Percentiles rank a stretch among this genome's conserved stretches.
These are phyloP conservation scores for Vigna reflexopilosa DNA, from an alignment of 306 rosid species.

Conservation along the genomic window DNA sequence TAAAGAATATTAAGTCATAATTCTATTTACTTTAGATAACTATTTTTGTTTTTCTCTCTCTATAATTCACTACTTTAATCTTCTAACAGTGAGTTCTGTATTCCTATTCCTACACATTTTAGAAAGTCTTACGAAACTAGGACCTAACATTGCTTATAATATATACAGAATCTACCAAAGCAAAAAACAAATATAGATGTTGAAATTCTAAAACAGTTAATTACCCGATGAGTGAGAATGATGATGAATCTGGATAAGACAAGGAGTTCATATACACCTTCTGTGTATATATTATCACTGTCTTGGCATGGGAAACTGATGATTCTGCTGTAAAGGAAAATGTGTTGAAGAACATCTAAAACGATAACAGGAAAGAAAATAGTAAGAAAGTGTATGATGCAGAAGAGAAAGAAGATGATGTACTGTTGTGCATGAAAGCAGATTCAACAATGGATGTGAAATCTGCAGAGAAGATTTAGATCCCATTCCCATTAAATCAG, in stretches of 20 bases:
- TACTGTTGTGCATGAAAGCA: neutral
- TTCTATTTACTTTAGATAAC: no score
- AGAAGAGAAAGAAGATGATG: constrained; percentile 1
- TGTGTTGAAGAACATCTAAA: neutral
- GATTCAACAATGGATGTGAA: neutral
- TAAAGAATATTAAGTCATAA: no score
- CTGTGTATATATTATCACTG: neutral
- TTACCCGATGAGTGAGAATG: constrained; percentile 20
- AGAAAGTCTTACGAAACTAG: no score
- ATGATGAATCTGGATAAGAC: neutral
- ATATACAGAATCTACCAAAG: no score
- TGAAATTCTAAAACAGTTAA: neutral
- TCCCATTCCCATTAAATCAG: neutral
- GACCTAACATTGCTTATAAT: no score
- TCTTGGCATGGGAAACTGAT: neutral
- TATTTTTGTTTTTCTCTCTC: no score
- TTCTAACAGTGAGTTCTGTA: no score
- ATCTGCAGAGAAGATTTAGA: no score
- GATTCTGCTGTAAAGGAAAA: neutral
- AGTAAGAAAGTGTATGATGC: no score
- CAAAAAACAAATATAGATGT: neutral
- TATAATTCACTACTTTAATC: no score
- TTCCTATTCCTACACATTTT: no score
- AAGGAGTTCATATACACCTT: neutral
- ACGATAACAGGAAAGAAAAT: neutral